Base-by-base conservation (phyloP, 768 basidiomycete genomes). In the Inosperma sp. region DNA sequence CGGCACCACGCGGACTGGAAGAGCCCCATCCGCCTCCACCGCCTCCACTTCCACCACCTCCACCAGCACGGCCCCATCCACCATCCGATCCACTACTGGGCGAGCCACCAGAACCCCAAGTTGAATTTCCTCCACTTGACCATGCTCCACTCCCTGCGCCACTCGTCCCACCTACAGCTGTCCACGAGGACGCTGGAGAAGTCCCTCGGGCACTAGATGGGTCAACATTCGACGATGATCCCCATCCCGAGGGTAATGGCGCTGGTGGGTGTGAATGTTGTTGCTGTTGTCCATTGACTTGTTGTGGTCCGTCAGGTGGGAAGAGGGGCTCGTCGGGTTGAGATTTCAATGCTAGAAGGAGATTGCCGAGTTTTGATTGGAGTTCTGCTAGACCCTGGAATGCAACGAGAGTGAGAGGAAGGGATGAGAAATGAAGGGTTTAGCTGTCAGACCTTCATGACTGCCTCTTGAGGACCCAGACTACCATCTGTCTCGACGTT, bases 401-500 rank as follows among this genome's bases (percentile, higher is more conserved):
- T 40, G 52, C 12, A 9, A 47, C n/a, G 44, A 22, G 46, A 49
- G 42, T 40, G 33, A 35, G 17, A 47, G 23, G 17, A 52, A 49
- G 44, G 23, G 14, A 41, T 23, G 16, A 26, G n/a, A 43, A 19
- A 9, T 30, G 22, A 34, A 19, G 3, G 6, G n/a, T n/a, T 13
- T 8, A 30, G 14, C 4, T 7, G 40, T 36, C 43, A n/a, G n/a
- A 86, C 90, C 80, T 83, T 91, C 78, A 86, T 82, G 14, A 94
- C 81, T 6, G 93, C 89, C 64, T 94, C 93, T 62, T 93, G 88
- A 0, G 92, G 90, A 8, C 79, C 80, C 27, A 95, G 66, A 65
- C 88, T 92, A 10, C 95, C 95, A 54, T 93, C 93, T 13, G 91
- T 91, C 71, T 99, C 96, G 5, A 95, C 89, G 54, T 93, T 88